Conservation (phyloP, 345 rosid species). For the Gossypium sturtianum region DNA sequence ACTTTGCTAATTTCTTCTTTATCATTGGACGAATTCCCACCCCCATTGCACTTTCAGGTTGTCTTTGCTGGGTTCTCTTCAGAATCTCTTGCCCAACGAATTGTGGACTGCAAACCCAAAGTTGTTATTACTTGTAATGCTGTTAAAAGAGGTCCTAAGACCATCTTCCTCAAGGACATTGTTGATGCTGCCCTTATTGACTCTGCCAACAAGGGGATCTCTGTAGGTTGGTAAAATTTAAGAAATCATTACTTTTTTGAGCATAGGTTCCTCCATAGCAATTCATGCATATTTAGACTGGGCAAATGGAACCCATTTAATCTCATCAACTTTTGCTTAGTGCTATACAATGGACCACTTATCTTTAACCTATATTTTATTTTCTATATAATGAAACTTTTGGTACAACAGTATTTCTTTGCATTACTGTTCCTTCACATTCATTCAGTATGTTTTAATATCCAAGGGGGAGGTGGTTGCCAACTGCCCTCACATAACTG, state of each 20-base stretch:
- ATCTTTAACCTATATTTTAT: not conserved
- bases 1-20: not conserved
- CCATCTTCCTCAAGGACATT: conserved; percentile 74
- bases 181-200: conserved; percentile 77
- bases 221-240: conserved; percentile 53
- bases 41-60: conserved; percentile 38
- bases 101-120: conserved; percentile 89
- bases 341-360: not conserved
- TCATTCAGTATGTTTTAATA: not conserved
- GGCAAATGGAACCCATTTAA: not conserved
- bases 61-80: conserved; percentile 98
- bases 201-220: conserved; percentile 57
- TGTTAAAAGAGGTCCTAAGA: conserved; percentile 90
- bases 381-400: not conserved
- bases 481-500: not conserved
- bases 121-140: conserved; percentile 85
- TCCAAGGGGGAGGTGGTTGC: not conserved
- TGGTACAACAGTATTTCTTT: not conserved
- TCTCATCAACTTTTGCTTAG: not conserved
- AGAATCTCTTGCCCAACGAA: conserved; percentile 95
- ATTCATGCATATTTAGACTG: not conserved
- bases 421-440: not conserved
- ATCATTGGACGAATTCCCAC: not conserved
- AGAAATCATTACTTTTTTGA: conserved; percentile 1
- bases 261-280: not conserved